These are phyloP conservation scores for Neofusicoccum laricinum DNA, from an alignment of 2,329 filamentous ascomycete genomes.

Conservation along the genomic window DNA sequence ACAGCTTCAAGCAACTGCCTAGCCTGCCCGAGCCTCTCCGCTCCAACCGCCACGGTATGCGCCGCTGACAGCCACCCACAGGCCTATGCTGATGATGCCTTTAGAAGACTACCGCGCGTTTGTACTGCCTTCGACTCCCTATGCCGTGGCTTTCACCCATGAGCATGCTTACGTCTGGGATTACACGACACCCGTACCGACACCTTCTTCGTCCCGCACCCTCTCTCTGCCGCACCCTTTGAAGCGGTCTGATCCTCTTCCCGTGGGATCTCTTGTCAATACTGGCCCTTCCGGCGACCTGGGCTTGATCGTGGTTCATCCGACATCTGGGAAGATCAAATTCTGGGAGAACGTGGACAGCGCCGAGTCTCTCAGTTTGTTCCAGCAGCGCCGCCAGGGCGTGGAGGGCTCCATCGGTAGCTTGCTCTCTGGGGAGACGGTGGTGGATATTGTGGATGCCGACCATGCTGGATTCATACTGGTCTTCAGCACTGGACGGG, in stretches of 20 bases:
- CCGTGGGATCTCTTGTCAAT: constrained; percentile 78
- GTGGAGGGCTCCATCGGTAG: constrained; percentile 72
- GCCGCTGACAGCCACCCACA: constrained; percentile 16
- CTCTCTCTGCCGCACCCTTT: constrained; percentile 75
- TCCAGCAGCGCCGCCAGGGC: constrained; percentile 76
- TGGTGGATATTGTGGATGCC: constrained; percentile 74
- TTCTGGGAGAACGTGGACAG: constrained; percentile 96
- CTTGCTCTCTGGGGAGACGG: constrained; percentile 73
- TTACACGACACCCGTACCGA: constrained; percentile 62
- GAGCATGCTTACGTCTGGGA: constrained; percentile 88
- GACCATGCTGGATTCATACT: constrained; percentile 86
- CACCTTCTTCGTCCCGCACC: constrained; percentile 74
- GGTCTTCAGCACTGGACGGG: constrained; percentile 77
- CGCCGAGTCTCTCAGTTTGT: constrained; percentile 78
- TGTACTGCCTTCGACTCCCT: constrained; percentile 59
- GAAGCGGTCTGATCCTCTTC: constrained; percentile 68
- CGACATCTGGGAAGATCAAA: constrained; percentile 76
- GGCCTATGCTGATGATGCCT: not conserved
- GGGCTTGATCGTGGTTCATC: constrained; percentile 82
- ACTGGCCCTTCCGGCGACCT: constrained; percentile 75
- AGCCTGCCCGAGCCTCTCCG: constrained; percentile 76
- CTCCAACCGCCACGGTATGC: constrained; percentile 60
- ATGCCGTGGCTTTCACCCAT: constrained; percentile 77
- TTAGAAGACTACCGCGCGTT: constrained; percentile 37
- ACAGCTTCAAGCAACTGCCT: constrained; percentile 79